Evolutionary conservation across 164 flowering plant genomes (phyloP).

Genomic region (Vitis rotundifolia): DNA sequence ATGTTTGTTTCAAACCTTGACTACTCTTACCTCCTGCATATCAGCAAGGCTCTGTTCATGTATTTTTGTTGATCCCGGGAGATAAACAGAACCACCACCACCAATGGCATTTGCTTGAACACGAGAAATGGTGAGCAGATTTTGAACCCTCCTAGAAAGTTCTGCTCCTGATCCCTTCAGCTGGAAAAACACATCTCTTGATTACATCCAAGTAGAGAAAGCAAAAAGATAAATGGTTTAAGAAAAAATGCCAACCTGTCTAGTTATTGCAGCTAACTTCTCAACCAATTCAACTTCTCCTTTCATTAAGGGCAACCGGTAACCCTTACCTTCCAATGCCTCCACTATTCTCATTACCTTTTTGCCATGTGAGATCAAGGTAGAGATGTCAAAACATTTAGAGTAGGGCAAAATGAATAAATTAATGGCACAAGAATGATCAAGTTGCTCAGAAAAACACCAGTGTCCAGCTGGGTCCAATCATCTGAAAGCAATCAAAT

Average conservation of each 20-base stretch:
- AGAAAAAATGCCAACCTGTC: conserved; percentile 60
- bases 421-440: background rate
- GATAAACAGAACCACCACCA: conserved; percentile 60
- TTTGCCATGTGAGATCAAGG: conserved; percentile 2
- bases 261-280: conserved; percentile 69
- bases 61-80: conserved; percentile 89
- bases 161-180: conserved; percentile 96
- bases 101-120: conserved; percentile 69
- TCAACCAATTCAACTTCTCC: conserved; percentile 94
- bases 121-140: conserved; percentile 70
- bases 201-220: background rate
- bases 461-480: background rate
- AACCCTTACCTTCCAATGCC: conserved; percentile 89
- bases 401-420: background rate
- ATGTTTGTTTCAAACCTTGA: background rate
- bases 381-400: background rate
- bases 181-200: conserved; percentile 34
- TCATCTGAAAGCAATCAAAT: background rate
- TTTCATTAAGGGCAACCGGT: conserved; percentile 77
- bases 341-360: conserved; percentile 94
- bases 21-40: conserved; percentile 83
- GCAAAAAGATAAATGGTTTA: background rate
- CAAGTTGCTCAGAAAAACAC: too few species aligned
- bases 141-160: conserved; percentile 88
- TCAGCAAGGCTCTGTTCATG: conserved; percentile 86